These are phyloP conservation scores for Centrapalus pauciflorus DNA, from an alignment of 129 eudicot genomes.

Conservation along the genomic window DNA sequence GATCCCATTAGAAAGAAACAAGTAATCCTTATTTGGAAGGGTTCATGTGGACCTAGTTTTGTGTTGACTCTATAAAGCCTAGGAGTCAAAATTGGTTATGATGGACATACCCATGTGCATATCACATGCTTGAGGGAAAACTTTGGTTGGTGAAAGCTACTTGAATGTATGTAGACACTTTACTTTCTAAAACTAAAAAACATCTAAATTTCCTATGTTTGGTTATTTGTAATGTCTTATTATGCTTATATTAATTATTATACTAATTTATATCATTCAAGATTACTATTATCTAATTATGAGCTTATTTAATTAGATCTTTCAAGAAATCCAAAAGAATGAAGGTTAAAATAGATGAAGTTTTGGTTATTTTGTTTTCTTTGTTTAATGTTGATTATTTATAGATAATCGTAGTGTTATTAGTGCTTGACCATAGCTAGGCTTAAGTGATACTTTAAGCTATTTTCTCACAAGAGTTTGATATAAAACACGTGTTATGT, in stretches of 20 bases:
- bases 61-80: slow-evolving; percentile 14
- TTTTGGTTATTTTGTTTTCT: not conserved
- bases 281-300: not conserved
- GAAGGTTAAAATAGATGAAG: not conserved
- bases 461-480: too few species aligned
- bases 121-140: slow-evolving; percentile 25
- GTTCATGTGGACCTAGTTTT: slow-evolving; percentile 23
- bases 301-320: not conserved
- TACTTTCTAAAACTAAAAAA: slow-evolving; percentile 7
- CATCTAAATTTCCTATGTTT: slow-evolving; percentile 6
- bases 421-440: too few species aligned
- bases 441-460: too few species aligned
- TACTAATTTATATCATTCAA: not conserved
- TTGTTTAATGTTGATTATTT: too few species aligned
- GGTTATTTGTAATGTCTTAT: slow-evolving; percentile 7
- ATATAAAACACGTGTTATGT: too few species aligned
- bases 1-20: slow-evolving; percentile 4
- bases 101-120: slow-evolving; percentile 23
- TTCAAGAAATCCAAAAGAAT: too few species aligned
- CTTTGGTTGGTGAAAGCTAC: not conserved
- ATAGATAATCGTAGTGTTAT: too few species aligned
- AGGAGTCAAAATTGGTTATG: not conserved
- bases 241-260: too few species aligned
- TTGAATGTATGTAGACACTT: slow-evolving; percentile 14
- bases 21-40: not conserved